A percentile compares a stretch with the other conserved stretches of the same genome.
phyloP scores from a whole-genome alignment of 345 rosid species.

The Acer negundo region DNA sequence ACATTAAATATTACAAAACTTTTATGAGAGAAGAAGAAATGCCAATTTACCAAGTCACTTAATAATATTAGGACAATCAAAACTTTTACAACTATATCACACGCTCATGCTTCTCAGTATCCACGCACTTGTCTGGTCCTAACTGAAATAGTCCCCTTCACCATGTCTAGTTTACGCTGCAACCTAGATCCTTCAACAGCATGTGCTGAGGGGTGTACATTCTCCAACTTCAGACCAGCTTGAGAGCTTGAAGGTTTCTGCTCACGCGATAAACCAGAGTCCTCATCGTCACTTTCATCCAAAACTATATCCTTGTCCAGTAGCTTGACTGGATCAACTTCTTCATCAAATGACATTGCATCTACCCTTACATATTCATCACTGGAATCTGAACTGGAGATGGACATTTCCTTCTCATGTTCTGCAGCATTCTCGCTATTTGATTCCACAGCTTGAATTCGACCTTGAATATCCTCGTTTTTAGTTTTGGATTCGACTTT shows the following conservation, averaged over 20 bases:
- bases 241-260: conserved; percentile 33
- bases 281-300: conserved; percentile 56
- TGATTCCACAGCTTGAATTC: conserved; percentile 20
- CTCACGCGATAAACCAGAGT: conserved; percentile 17
- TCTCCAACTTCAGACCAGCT: conserved; percentile 37
- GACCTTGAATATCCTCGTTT: conserved; percentile 15
- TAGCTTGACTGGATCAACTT: conserved; percentile 48
- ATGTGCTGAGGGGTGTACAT: conserved; percentile 26
- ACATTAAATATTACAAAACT: conserved; percentile 20
- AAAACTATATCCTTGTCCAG: conserved; percentile 64
- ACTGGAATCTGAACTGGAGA: conserved; percentile 45
- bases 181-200: conserved; percentile 30
- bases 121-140: conserved; percentile 68
- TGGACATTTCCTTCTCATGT: conserved; percentile 29
- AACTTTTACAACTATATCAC: conserved; percentile 10
- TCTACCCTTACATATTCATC: conserved; percentile 30
- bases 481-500: conserved; percentile 22
- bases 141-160: conserved; percentile 52
- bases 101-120: conserved; percentile 41
- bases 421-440: conserved; percentile 31
- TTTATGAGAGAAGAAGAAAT: conserved; percentile 18
- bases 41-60: conserved; percentile 9
- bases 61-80: conserved; percentile 6
- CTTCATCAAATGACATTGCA: conserved; percentile 38
- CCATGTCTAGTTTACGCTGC: conserved; percentile 33